Conservation (phyloP, 495 filamentous ascomycete species). For the Penicillium manginii region DNA sequence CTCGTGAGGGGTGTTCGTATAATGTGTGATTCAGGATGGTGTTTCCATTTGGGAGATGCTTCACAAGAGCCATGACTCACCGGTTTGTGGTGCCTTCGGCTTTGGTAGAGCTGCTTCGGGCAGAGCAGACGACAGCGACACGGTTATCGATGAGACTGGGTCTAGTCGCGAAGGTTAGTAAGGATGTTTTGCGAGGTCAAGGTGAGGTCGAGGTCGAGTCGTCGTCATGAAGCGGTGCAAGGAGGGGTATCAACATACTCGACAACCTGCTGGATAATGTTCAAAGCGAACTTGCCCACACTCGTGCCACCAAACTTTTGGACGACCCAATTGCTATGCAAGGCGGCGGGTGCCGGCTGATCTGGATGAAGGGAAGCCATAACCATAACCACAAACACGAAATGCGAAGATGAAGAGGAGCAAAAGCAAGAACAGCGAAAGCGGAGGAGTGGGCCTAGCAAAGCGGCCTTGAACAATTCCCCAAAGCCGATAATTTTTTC, state of each 20-base stretch:
- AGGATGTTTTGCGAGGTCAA: background rate
- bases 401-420: conserved; percentile 11
- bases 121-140: conserved; percentile 91
- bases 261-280: conserved; percentile 77
- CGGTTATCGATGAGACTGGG: conserved; percentile 65
- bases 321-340: conserved; percentile 66
- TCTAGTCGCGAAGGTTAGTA: conserved; percentile 46
- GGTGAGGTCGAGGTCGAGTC: background rate
- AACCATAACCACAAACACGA: conserved; percentile 10
- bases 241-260: conserved; percentile 50
- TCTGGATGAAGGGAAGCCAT: conserved; percentile 28
- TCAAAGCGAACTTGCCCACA: conserved; percentile 66
- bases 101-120: conserved; percentile 87
- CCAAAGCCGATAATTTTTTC: conserved; percentile 9
- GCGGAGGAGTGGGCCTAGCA: conserved; percentile 36
- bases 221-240: background rate
- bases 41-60: background rate
- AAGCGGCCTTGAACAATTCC: conserved; percentile 5
- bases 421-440: conserved; percentile 31
- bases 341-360: conserved; percentile 14
- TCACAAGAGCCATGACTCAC: conserved; percentile 57
- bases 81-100: conserved; percentile 91
- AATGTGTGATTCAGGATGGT: background rate
- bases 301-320: conserved; percentile 87
- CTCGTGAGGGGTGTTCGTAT: no score